Evolutionary conservation across 345 rosid genomes (phyloP).

Genomic region (Lepidium aucheri): DNA sequence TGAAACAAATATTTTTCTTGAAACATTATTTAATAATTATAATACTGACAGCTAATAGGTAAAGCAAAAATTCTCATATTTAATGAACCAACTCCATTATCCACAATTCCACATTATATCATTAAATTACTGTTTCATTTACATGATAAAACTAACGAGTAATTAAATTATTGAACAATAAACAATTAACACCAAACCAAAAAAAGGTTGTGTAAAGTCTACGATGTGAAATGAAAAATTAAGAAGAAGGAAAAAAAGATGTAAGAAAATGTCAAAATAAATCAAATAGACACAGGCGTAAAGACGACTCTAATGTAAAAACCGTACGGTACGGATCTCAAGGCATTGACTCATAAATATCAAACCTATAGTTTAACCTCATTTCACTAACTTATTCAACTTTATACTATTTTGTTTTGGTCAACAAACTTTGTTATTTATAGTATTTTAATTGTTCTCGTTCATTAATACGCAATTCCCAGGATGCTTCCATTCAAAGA

Average conservation of each 20-base stretch:
- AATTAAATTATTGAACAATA: background rate
- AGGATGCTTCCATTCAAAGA: background rate
- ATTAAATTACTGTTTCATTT: background rate
- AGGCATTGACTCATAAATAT: constrained; percentile 15
- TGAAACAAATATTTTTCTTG: too few species aligned
- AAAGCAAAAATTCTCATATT: too few species aligned
- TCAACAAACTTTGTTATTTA: background rate
- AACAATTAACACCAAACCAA: background rate
- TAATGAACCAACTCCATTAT: background rate
- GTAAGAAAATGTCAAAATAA: background rate
- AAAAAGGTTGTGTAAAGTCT: background rate
- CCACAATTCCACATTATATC: background rate
- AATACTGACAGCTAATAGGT: too few species aligned
- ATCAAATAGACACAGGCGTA: constrained; percentile 3
- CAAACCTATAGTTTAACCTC: too few species aligned
- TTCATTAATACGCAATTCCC: background rate
- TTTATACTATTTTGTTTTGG: background rate
- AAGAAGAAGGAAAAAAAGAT: background rate
- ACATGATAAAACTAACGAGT: background rate
- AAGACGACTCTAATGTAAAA: constrained; percentile 1
- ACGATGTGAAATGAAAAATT: background rate
- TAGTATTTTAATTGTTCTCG: background rate
- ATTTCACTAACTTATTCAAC: background rate
- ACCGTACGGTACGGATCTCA: constrained; percentile 17
- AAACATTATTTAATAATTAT: too few species aligned